These are phyloP conservation scores for Moesziomyces sp. DNA, from an alignment of 1,284 basidiomycete genomes.

Conservation along the genomic window DNA sequence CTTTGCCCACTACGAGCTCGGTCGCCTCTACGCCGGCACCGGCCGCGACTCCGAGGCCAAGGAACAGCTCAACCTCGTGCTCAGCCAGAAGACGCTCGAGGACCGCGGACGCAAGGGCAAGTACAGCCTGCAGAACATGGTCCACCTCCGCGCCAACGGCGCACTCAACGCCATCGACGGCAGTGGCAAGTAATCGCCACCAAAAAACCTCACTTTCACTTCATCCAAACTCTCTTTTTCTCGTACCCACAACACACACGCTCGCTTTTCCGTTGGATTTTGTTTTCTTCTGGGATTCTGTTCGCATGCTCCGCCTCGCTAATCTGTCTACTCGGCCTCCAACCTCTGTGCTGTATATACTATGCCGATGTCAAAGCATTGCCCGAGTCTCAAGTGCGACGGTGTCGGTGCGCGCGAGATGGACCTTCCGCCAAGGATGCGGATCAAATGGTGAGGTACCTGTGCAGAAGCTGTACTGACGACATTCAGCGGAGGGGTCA, in stretches of 20 bases:
- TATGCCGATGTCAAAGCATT: not conserved
- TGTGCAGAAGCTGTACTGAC: too few species aligned
- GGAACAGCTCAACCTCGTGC: conserved; percentile 56
- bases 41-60: conserved; percentile 46
- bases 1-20: conserved; percentile 67
- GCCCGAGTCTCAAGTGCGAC: not conserved
- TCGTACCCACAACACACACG: not conserved
- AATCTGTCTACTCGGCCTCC: not conserved
- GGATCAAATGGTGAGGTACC: too few species aligned
- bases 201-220: not conserved
- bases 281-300: not conserved
- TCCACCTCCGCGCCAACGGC: conserved; percentile 60
- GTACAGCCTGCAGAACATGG: conserved; percentile 67
- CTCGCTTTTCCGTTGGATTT: not conserved
- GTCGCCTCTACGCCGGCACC: conserved; percentile 54
- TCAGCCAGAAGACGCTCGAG: conserved; percentile 60
- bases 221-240: not conserved
- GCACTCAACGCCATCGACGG: conserved; percentile 51
- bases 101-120: conserved; percentile 64
- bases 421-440: too few species aligned
- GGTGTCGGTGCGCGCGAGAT: too few species aligned
- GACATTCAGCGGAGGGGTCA: too few species aligned
- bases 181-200: conserved; percentile 21
- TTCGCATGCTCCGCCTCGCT: not conserved
- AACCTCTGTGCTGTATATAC: conserved; percentile 1